Conservation (phyloP, 2,329 filamentous ascomycete species). For the Fusarium sp. region DNA sequence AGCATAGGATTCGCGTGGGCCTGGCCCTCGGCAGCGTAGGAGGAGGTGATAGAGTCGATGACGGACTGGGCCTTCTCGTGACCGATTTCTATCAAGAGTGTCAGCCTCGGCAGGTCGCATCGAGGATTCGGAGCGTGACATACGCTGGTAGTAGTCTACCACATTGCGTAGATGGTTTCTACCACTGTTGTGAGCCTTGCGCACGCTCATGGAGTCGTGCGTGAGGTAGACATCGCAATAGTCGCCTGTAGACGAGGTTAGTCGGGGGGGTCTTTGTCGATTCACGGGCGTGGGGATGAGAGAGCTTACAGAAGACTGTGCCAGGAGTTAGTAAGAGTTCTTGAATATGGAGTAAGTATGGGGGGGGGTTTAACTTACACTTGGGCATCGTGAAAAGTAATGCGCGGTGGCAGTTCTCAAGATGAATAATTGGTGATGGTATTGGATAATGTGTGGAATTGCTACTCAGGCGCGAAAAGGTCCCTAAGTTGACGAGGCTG, state of each 20-base stretch:
- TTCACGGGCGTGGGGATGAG: constrained; percentile 6
- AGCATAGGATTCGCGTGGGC: constrained; percentile 86
- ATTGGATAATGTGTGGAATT: constrained; percentile 8
- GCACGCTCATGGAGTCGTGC: constrained; percentile 99
- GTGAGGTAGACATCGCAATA: constrained; percentile 99
- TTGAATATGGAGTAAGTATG: background rate
- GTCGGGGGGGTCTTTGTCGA: constrained; percentile 25
- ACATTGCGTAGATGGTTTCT: constrained; percentile 98
- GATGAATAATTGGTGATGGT: constrained; percentile 22
- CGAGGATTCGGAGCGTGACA: constrained; percentile 39
- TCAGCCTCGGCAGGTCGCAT: constrained; percentile 8
- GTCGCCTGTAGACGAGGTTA: constrained; percentile 66
- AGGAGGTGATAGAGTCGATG: constrained; percentile 96
- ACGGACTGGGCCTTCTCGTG: constrained; percentile 98
- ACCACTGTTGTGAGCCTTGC: constrained; percentile 96
- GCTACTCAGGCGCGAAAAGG: constrained; percentile 31
- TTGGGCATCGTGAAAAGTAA: constrained; percentile 76
- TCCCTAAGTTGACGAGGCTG: constrained; percentile 44
- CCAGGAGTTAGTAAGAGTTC: constrained; percentile 49
- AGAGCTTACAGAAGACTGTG: constrained; percentile 39
- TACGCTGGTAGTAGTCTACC: constrained; percentile 97
- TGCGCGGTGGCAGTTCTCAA: constrained; percentile 20
- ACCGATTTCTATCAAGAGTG: constrained; percentile 76
- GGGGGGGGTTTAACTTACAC: constrained; percentile 68
- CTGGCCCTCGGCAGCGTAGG: constrained; percentile 94